Evolutionary conservation across 768 basidiomycete genomes (phyloP).

Genomic region (Naganishia antarctica): DNA sequence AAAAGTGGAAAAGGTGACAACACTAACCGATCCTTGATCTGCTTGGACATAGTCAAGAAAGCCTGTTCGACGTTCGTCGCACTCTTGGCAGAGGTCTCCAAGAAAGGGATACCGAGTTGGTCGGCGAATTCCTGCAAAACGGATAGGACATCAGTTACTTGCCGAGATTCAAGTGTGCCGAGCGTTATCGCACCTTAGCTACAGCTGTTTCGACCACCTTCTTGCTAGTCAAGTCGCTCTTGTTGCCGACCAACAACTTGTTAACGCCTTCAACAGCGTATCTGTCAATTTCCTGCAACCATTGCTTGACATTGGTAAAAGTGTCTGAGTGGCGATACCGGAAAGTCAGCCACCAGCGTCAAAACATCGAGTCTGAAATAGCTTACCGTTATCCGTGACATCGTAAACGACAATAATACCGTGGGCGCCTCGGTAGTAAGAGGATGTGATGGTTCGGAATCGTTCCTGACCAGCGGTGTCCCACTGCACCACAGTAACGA

Average conservation of each 20-base stretch:
- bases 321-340: constrained; percentile 26
- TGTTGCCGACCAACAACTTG: constrained; percentile 98
- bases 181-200: constrained; percentile 37
- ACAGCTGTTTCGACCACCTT: constrained; percentile 52
- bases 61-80: constrained; percentile 98
- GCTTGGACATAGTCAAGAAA: constrained; percentile 95
- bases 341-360: neutral
- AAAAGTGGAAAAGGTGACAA: neutral
- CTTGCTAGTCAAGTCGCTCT: constrained; percentile 97
- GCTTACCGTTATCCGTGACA: constrained; percentile 64
- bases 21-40: constrained; percentile 49
- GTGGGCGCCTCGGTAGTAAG: constrained; percentile 98
- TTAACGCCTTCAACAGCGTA: constrained; percentile 98
- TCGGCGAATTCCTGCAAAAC: constrained; percentile 81
- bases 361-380: neutral
- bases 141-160: neutral
- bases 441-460: constrained; percentile 95
- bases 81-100: constrained; percentile 96
- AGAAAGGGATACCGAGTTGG: constrained; percentile 88
- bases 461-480: constrained; percentile 99
- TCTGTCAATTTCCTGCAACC: constrained; percentile 96
- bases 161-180: neutral
- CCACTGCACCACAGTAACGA: constrained; percentile 61
- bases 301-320: constrained; percentile 74
- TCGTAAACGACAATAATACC: constrained; percentile 98